Evolutionary conservation across 2,329 filamentous ascomycete genomes (phyloP), one percentile per base, ranked within the genome.

Genomic region (Fusarium pininemorale): DNA sequence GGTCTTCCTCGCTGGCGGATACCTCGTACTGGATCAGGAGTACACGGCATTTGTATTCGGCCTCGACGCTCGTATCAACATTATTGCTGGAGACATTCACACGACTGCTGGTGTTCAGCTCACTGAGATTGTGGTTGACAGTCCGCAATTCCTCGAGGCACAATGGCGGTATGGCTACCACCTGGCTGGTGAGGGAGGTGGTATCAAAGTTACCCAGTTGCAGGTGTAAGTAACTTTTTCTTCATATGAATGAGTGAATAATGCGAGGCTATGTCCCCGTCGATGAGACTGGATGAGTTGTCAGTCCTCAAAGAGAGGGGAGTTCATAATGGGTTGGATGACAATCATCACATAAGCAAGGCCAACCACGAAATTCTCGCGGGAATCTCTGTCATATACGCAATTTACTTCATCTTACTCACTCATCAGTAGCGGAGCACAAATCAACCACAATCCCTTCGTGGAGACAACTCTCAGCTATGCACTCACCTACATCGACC

Each of bases 1-100:
- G 86, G 96, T 99, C 69, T 90, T 99, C 74, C 89, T 98, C 61
- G 94, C 96, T 8, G 96, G 96, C 73, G 96, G 96, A 70, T 99
- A 98, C 83, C 91, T 98, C 51, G 96, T 98, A 28, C 91, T 99
- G 51, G 96, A 98, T 85, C 91, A 94, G 70, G 87, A 89, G 70
- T 95, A 98, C 83, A 96, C 93, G 7, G 96, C 92, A 35, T 84
- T 94, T 62, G 88, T 94, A 70, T 88, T 92, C 79, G 91, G 91
- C 37, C 88, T 93, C 64, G 89, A 89, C 79, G 90, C 91, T 50
- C 86, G 91, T 73, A 91, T 94, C 84, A 91, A 91, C 75, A 88
- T 92, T 69, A 80, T 92, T 66, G 89, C 90, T 14, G 83, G 85
- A 56, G 85, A 87, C 72, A 89, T 91, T 74, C 84, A 83, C 73